Conservation (phyloP, 2,329 filamentous ascomycete genomes). For the Thielaviopsis musarum region DNA sequence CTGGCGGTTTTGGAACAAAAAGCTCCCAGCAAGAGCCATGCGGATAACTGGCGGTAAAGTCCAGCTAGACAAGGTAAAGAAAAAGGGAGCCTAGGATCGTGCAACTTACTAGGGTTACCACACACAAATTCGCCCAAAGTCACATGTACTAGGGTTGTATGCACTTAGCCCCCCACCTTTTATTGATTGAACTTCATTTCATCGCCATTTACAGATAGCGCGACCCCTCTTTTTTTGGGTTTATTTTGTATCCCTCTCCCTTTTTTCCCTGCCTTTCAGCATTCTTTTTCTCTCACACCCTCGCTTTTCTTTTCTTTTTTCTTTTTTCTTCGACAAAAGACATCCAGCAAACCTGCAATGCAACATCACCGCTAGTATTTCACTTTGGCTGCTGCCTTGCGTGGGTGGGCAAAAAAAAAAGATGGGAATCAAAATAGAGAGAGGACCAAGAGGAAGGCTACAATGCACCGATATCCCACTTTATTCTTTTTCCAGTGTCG, state of each 20-base stretch:
- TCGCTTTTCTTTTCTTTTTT: neutral
- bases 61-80: neutral
- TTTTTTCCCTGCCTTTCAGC: neutral
- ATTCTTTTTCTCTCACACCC: neutral
- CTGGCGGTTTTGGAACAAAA: too few species aligned
- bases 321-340: neutral
- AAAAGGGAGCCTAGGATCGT: neutral
- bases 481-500: neutral
- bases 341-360: too few species aligned
- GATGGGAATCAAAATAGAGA: neutral
- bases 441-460: too few species aligned
- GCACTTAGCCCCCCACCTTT: neutral
- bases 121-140: neutral
- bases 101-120: neutral
- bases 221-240: neutral
- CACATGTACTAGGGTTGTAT: neutral
- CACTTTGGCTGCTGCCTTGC: too few species aligned
- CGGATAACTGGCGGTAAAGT: neutral
- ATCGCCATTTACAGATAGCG: neutral
- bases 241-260: neutral
- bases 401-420: too few species aligned
- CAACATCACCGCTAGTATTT: too few species aligned
- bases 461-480: neutral
- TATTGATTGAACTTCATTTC: neutral
- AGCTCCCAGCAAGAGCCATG: too few species aligned